Conservation (phyloP, 495 filamentous ascomycete species). For the Durotheca rogersii region DNA sequence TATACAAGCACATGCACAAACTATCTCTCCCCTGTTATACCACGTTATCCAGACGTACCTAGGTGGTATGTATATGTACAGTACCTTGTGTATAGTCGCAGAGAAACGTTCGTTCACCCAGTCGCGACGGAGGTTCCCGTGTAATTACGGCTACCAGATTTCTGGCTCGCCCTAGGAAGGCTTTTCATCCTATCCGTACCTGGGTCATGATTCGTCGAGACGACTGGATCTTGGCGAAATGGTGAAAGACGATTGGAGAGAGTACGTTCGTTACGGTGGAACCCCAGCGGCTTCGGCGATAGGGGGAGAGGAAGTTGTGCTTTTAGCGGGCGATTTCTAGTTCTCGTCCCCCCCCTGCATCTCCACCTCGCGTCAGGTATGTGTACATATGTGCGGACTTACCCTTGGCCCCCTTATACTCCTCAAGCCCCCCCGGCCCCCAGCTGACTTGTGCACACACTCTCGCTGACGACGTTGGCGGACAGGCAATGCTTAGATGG, state of each 20-base stretch:
- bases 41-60: too few relatives aligned
- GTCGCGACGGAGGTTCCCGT: neutral
- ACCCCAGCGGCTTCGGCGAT: conserved; percentile 7
- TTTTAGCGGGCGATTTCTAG: conserved; percentile 16
- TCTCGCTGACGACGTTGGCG: conserved; percentile 1
- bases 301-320: conserved; percentile 8
- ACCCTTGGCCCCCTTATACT: neutral
- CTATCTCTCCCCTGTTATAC: too few relatives aligned
- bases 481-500: neutral
- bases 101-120: too few relatives aligned
- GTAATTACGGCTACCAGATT: neutral
- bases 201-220: conserved; percentile 11
- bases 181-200: neutral
- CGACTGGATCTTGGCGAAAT: conserved; percentile 19
- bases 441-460: neutral
- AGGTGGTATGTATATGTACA: too few relatives aligned
- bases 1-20: too few relatives aligned
- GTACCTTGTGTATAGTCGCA: too few relatives aligned
- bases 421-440: too few relatives aligned
- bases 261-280: conserved; percentile 21
- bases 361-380: conserved; percentile 25
- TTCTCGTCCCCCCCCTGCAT: conserved; percentile 13
- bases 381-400: neutral
- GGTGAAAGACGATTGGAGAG: conserved; percentile 14
- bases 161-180: neutral